Base-by-base conservation (phyloP, 306 rosid species). In the Fragaria ananassa region DNA sequence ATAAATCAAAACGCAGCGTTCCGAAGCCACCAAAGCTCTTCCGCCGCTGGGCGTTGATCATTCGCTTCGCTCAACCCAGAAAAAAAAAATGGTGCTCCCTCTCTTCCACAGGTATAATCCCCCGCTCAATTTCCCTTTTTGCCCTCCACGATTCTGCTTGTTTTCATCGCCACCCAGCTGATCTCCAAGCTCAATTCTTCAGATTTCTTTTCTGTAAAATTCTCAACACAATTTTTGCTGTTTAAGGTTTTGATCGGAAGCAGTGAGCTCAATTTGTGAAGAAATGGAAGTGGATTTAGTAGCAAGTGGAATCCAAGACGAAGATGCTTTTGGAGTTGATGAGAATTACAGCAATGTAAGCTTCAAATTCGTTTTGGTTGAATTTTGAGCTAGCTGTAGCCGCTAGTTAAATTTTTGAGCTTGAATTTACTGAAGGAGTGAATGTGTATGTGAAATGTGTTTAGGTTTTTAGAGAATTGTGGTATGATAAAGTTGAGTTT, bases 231-330 rank as follows among this genome's bases (percentile, higher is more conserved):
- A 10, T 37, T 39, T 17, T 13, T 61, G 15, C 29, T 70, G 49
- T 44, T 63, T 71, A 53, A 68, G 83, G 72, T 27, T 81, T 45
- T 83, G 71, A 58, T 82, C 65, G 67, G 74, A 75, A 76, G 57
- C 15, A 12, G 56, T 68, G 76, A 67, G 75, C 68, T 71, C 66
- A 61, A 75, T 61, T 69, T 72, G 37, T 53, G 67, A 39, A 29
- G 3, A 58, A n/a, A 90, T 92, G 86, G 97, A 91, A 56, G 75
- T 81, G 39, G 85, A 86, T 79, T 92, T 92, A n/a, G 72, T 74
- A 29, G n/a, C 77, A 74, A 85, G 87, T 84, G 85, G 82, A 27
- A 76, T 75, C 75, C 42, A 90, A 41, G 84, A 80, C 14, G 93
- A 89, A 4, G 91, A 81, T 31, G 61, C 80, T 60, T 82, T 82